Evolutionary conservation across 306 rosid species (phyloP).

Genomic region (cucumber (Cucumis sativus)): DNA sequence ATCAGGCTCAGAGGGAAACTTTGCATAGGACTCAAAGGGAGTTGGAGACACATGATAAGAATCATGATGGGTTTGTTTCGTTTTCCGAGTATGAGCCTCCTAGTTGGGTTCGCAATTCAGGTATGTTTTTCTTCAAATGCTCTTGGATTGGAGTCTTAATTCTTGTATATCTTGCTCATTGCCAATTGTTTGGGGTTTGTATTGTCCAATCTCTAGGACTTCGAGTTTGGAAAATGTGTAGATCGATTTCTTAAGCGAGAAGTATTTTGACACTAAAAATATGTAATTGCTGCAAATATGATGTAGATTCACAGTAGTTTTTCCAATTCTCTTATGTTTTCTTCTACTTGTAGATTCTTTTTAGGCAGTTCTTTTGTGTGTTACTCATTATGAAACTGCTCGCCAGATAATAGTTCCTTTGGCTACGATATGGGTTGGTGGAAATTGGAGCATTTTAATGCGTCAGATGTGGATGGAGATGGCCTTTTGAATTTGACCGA

Average conservation of each 20-base stretch:
- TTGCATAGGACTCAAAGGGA: slow-evolving; percentile 70
- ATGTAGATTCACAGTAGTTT: not conserved
- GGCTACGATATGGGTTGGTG: slow-evolving; percentile 99
- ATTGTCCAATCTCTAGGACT: not conserved
- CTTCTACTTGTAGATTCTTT: not conserved
- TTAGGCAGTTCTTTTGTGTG: slow-evolving; percentile 3
- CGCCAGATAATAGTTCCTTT: slow-evolving; percentile 51
- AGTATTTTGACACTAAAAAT: not conserved
- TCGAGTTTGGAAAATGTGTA: not conserved
- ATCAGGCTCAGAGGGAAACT: slow-evolving; percentile 55
- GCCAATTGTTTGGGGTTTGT: not conserved
- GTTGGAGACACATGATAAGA: slow-evolving; percentile 79
- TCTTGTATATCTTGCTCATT: not conserved
- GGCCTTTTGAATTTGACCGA: slow-evolving; percentile 70
- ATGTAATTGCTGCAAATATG: not conserved
- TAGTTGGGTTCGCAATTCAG: slow-evolving; percentile 64
- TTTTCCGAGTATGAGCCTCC: slow-evolving; percentile 92
- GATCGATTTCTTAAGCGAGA: not conserved
- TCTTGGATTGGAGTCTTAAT: not conserved
- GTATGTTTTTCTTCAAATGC: slow-evolving; percentile 12
- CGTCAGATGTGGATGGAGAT: slow-evolving; percentile 76
- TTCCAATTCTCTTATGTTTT: not conserved
- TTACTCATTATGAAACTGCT: slow-evolving; percentile 11
- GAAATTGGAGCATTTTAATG: slow-evolving; percentile 86
- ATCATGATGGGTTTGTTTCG: slow-evolving; percentile 57